A percentile compares a stretch with the other conserved stretches of the same genome.
These are phyloP conservation scores for Articulospora tetracladia DNA, from an alignment of 495 filamentous ascomycete species.

Conservation along the genomic window DNA sequence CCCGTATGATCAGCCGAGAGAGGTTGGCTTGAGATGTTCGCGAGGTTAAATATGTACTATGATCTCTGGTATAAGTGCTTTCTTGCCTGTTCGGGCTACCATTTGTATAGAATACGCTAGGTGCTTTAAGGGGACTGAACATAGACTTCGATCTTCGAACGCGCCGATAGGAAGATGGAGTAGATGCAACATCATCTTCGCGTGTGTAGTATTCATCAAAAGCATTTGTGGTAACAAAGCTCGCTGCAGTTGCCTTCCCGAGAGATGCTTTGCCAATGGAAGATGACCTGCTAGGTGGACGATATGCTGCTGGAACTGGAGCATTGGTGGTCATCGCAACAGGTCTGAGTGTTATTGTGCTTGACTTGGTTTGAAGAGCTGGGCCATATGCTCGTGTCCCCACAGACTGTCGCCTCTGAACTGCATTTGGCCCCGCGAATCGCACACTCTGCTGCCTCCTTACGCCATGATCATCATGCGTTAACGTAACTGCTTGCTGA, in stretches of 20 bases:
- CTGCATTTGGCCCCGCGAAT: conserved; percentile 42
- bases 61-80: neutral
- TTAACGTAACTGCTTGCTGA: neutral
- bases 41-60: conserved; percentile 11
- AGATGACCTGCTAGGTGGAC: conserved; percentile 29
- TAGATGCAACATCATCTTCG: conserved; percentile 58
- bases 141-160: conserved; percentile 72
- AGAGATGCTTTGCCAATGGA: conserved; percentile 32
- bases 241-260: conserved; percentile 27
- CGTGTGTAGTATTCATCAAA: conserved; percentile 47
- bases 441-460: conserved; percentile 50
- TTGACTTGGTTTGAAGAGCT: neutral
- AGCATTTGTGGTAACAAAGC: conserved; percentile 32
- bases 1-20: conserved; percentile 9
- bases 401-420: conserved; percentile 16
- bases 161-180: conserved; percentile 71
- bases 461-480: conserved; percentile 15
- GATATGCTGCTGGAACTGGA: conserved; percentile 22
- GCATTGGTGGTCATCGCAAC: conserved; percentile 21
- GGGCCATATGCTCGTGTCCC: conserved; percentile 20
- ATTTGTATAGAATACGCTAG: conserved; percentile 26
- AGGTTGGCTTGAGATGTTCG: neutral
- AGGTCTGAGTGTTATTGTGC: conserved; percentile 13
- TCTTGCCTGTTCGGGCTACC: conserved; percentile 17
- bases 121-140: conserved; percentile 51